These are phyloP conservation scores for Curvularia lunata DNA, from an alignment of 2,329 filamentous ascomycete species.

Conservation along the genomic window DNA sequence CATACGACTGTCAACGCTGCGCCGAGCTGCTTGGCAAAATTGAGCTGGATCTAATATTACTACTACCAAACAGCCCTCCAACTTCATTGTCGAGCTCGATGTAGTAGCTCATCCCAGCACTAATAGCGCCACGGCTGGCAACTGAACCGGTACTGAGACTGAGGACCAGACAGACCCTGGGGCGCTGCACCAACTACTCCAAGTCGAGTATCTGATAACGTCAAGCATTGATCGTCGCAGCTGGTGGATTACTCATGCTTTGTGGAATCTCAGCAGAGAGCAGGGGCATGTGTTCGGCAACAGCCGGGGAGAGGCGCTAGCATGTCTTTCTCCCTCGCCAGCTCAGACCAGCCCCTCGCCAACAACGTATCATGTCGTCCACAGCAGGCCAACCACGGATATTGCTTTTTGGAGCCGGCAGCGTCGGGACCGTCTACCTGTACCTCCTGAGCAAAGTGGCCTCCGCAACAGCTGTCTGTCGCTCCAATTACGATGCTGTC, in stretches of 20 bases:
- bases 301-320: neutral
- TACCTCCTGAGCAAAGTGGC: conserved; percentile 51
- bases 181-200: neutral
- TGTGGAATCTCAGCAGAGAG: neutral
- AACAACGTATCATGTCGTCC: conserved; percentile 4
- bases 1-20: no score
- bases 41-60: no score
- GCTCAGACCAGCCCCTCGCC: neutral
- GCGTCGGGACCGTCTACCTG: conserved; percentile 53
- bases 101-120: no score
- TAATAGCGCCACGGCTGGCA: no score
- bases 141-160: no score
- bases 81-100: no score
- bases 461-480: conserved; percentile 53
- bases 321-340: neutral
- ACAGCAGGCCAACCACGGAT: conserved; percentile 24
- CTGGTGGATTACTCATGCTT: conserved; percentile 6
- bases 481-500: conserved; percentile 54
- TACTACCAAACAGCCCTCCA: no score
- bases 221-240: neutral
- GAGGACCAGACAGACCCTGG: no score
- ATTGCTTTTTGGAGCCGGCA: conserved; percentile 53
- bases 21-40: no score
- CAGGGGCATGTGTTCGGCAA: neutral
- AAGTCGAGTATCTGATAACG: neutral